A percentile compares a stretch with the other conserved stretches of the same genome.
phyloP scores from a whole-genome alignment of 441 rosid species.

The Pelargonium exstipulatum region DNA sequence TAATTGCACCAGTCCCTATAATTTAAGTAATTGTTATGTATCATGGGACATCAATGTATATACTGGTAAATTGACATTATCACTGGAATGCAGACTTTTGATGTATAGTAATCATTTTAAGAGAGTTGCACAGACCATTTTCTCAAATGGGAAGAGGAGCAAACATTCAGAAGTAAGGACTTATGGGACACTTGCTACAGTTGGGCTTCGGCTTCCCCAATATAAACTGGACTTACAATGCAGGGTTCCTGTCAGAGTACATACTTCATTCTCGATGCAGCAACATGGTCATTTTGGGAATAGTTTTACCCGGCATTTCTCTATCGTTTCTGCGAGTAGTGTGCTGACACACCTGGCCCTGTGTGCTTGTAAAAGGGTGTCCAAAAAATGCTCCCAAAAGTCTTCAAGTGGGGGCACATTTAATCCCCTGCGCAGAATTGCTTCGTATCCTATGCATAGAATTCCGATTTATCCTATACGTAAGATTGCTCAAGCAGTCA shows the following conservation, averaged over 20 bases:
- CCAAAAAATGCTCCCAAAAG: conserved; percentile 30
- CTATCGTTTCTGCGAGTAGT: conserved; percentile 35
- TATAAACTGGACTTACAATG: conserved; percentile 33
- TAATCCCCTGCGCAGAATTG: conserved; percentile 1
- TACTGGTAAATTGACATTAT: conserved; percentile 9
- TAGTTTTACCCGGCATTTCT: conserved; percentile 35
- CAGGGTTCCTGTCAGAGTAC: conserved; percentile 36
- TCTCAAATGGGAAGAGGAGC: conserved; percentile 26
- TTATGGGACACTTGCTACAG: conserved; percentile 34
- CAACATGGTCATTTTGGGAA: conserved; percentile 29
- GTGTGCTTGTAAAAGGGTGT: conserved; percentile 63
- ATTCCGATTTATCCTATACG: conserved; percentile 29
- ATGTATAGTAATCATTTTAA: conserved; percentile 32
- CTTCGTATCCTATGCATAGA: conserved; percentile 30
- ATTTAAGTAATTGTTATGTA: not conserved
- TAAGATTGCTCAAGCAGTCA: conserved; percentile 75
- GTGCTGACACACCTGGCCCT: conserved; percentile 46
- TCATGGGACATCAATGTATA: not conserved
- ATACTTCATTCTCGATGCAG: conserved; percentile 22
- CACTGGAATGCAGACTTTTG: conserved; percentile 53
- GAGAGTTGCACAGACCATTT: conserved; percentile 33
- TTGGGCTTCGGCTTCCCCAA: conserved; percentile 40
- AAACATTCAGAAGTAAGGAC: conserved; percentile 31
- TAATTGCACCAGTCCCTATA: not conserved
- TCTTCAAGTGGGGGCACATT: conserved; percentile 23